These are phyloP conservation scores for Tricholoma terreum DNA, from an alignment of 768 basidiomycete genomes.

Conservation along the genomic window DNA sequence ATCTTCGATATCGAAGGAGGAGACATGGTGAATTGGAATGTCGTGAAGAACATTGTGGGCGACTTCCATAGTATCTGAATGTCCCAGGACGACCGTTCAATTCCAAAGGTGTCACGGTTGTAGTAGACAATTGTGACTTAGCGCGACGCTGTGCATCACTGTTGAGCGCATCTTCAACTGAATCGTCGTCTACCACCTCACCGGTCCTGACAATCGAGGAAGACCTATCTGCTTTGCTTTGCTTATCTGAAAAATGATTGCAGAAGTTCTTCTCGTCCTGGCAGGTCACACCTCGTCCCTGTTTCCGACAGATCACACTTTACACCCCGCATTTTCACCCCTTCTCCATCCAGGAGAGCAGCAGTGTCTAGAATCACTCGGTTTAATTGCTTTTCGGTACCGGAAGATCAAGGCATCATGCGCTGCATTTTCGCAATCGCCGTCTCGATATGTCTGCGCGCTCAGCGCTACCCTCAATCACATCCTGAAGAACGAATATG, in stretches of 20 bases:
- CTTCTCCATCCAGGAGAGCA: slow-evolving; percentile 89
- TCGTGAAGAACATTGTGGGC: slow-evolving; percentile 8
- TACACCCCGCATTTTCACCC: slow-evolving; percentile 62
- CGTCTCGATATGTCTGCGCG: slow-evolving; percentile 77
- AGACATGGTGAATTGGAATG: slow-evolving; percentile 19
- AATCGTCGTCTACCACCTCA: not conserved
- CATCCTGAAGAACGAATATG: slow-evolving; percentile 78
- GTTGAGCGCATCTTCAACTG: not conserved
- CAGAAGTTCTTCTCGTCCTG: slow-evolving; percentile 83
- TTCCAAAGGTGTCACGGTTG: not conserved
- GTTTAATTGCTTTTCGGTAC: slow-evolving; percentile 72
- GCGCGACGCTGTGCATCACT: not conserved
- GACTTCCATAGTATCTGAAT: slow-evolving; percentile 10
- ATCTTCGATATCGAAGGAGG: slow-evolving; percentile 55
- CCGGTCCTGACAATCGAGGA: not conserved
- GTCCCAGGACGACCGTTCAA: not conserved
- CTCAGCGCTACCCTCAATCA: slow-evolving; percentile 70
- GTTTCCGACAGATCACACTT: slow-evolving; percentile 56
- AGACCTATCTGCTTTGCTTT: not conserved
- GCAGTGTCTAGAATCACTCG: slow-evolving; percentile 78
- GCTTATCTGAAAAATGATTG: slow-evolving; percentile 58
- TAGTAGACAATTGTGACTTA: not conserved
- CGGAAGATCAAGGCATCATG: slow-evolving; percentile 64
- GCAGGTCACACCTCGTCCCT: slow-evolving; percentile 86
- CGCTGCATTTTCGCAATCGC: slow-evolving; percentile 46